These are phyloP conservation scores for Volvox carteri DNA, from an alignment of 163 green algal species.

Conservation along the genomic window DNA sequence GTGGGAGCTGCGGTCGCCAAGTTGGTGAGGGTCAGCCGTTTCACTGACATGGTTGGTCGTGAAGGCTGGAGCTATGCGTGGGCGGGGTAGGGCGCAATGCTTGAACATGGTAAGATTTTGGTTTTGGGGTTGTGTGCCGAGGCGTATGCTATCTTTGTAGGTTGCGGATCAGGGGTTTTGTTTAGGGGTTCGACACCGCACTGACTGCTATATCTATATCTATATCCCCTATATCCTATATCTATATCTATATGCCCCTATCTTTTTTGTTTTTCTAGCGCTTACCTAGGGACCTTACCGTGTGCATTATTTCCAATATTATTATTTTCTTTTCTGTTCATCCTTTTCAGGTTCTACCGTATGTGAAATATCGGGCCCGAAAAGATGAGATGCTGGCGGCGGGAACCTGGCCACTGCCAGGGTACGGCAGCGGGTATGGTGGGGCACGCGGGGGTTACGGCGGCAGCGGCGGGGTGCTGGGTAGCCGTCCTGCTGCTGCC, in stretches of 20 bases:
- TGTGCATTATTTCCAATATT: neutral
- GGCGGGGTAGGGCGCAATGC: too few relatives aligned
- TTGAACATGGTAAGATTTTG: too few relatives aligned
- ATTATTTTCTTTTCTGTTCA: neutral
- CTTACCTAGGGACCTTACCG: neutral
- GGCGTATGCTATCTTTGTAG: too few relatives aligned
- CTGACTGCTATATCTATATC: neutral
- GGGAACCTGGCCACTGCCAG: constrained; percentile 32
- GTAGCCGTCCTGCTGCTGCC: neutral
- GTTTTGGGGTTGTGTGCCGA: too few relatives aligned
- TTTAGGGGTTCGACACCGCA: neutral
- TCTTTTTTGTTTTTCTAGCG: neutral
- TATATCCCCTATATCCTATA: neutral
- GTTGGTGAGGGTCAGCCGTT: too few relatives aligned
- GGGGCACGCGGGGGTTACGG: neutral
- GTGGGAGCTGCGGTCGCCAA: neutral
- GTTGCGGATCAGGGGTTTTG: too few relatives aligned
- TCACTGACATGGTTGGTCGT: too few relatives aligned
- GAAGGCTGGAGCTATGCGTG: too few relatives aligned
- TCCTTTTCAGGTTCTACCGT: constrained; percentile 18
- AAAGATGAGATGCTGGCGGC: constrained; percentile 34
- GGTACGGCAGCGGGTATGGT: neutral
- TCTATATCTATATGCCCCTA: neutral
- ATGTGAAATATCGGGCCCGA: constrained; percentile 20
- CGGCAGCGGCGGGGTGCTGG: too few relatives aligned